Conservation (phyloP, 176 grass and related monocot species). For the Carex cristatella region DNA sequence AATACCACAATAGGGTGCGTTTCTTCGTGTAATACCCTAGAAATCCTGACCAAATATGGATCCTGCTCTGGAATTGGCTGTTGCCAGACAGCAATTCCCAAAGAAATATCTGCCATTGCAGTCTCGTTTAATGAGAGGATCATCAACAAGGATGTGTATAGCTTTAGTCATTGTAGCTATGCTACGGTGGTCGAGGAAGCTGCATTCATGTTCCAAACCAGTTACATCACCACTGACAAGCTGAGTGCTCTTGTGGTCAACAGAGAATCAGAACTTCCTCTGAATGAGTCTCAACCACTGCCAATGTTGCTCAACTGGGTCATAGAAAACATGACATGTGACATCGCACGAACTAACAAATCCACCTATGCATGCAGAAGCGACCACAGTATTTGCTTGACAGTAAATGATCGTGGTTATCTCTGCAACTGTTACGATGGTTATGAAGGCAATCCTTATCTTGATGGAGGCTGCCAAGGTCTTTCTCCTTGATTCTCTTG, state of each 20-base stretch:
- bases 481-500: not conserved
- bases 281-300: not conserved
- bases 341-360: not conserved
- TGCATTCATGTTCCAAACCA: not conserved
- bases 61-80: constrained; percentile 10
- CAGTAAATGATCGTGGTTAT: not conserved
- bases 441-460: constrained; percentile 26
- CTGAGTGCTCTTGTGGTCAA: not conserved
- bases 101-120: not conserved
- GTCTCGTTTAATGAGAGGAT: not conserved
- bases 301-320: not conserved
- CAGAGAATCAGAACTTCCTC: too few relatives aligned
- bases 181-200: not conserved
- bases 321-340: not conserved
- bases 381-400: not conserved
- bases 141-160: not conserved
- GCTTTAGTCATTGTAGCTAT: not conserved
- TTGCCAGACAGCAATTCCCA: not conserved
- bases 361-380: not conserved
- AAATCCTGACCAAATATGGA: not conserved
- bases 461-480: constrained; percentile 23
- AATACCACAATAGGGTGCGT: not conserved
- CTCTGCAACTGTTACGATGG: constrained; percentile 1
- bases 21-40: not conserved
- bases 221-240: not conserved